phyloP scores from a whole-genome alignment of 139 green algal species.

The Picochlorum sp. region DNA sequence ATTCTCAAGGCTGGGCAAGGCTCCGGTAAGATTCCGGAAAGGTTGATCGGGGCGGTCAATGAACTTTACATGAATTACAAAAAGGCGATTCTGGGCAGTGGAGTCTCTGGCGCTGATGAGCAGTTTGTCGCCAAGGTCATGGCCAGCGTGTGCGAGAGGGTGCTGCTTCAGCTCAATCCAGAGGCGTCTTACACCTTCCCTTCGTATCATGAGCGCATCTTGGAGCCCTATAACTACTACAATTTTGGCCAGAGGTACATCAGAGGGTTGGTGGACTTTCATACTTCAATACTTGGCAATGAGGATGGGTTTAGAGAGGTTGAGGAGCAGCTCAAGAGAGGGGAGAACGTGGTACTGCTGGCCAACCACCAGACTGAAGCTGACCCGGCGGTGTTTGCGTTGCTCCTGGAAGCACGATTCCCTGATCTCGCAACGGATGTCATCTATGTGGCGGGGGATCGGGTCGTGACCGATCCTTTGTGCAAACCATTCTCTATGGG shows the following conservation, averaged over 20 bases:
- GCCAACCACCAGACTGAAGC: constrained; percentile 99
- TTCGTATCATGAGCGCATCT: constrained; percentile 75
- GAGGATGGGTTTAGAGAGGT: constrained; percentile 33
- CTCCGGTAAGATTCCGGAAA: constrained; percentile 31
- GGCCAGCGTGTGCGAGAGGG: constrained; percentile 34
- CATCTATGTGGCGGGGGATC: constrained; percentile 82
- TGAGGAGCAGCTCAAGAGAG: constrained; percentile 45
- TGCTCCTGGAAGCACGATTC: constrained; percentile 79
- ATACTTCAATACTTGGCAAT: constrained; percentile 67
- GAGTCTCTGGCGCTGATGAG: constrained; percentile 36
- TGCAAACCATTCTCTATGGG: constrained; percentile 99
- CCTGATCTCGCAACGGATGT: constrained; percentile 73
- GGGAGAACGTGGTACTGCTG: constrained; percentile 93
- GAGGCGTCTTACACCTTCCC: constrained; percentile 79
- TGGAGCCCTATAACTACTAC: constrained; percentile 90
- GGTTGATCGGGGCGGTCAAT: constrained; percentile 51
- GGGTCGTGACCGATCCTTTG: constrained; percentile 90
- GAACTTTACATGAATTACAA: constrained; percentile 89
- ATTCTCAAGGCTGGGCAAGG: constrained; percentile 41
- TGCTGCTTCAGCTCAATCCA: constrained; percentile 27
- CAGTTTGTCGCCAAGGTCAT: constrained; percentile 57
- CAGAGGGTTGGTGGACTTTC: constrained; percentile 78
- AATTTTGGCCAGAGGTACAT: constrained; percentile 89
- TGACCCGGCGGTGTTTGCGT: constrained; percentile 90
- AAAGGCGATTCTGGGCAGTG: constrained; percentile 49